Percentiles rank a stretch among this genome's conserved stretches.
phyloP scores from a whole-genome alignment of 805 yeast genomes.

The Danielia oregonensis region DNA sequence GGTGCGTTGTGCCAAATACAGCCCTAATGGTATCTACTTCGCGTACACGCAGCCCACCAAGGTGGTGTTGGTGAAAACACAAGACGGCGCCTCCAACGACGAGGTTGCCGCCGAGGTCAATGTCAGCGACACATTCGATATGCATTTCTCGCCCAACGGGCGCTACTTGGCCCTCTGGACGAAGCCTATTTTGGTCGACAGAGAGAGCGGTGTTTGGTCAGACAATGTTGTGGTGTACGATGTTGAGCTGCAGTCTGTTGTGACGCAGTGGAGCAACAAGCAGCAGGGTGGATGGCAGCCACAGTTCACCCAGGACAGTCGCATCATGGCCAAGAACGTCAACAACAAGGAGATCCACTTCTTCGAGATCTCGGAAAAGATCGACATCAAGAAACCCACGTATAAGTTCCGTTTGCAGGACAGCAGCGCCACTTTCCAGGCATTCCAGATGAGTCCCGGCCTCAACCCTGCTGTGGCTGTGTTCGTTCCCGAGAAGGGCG shows the following conservation, averaged over 20 bases:
- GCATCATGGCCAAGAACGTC: slow-evolving; percentile 55
- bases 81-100: slow-evolving; percentile 37
- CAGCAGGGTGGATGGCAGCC: slow-evolving; percentile 89
- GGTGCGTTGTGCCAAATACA: slow-evolving; percentile 62
- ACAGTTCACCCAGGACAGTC: slow-evolving; percentile 84
- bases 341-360: slow-evolving; percentile 65
- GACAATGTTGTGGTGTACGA: slow-evolving; percentile 80
- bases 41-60: slow-evolving; percentile 67
- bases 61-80: slow-evolving; percentile 58
- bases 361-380: slow-evolving; percentile 44
- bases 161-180: slow-evolving; percentile 84
- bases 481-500: slow-evolving; percentile 80
- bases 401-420: slow-evolving; percentile 54
- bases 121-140: slow-evolving; percentile 68
- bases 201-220: slow-evolving; percentile 68
- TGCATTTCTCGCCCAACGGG: slow-evolving; percentile 88
- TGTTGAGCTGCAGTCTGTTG: slow-evolving; percentile 39
- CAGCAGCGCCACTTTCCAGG: slow-evolving; percentile 47
- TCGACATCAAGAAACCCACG: slow-evolving; percentile 46
- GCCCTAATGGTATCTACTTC: slow-evolving; percentile 63
- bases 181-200: slow-evolving; percentile 64
- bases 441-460: slow-evolving; percentile 78
- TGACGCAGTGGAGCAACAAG: slow-evolving; percentile 68
- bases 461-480: slow-evolving; percentile 86
- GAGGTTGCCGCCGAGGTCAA: slow-evolving; percentile 44